phyloP scores from a whole-genome alignment of 768 basidiomycete species.

The Lyophyllum decastes region DNA sequence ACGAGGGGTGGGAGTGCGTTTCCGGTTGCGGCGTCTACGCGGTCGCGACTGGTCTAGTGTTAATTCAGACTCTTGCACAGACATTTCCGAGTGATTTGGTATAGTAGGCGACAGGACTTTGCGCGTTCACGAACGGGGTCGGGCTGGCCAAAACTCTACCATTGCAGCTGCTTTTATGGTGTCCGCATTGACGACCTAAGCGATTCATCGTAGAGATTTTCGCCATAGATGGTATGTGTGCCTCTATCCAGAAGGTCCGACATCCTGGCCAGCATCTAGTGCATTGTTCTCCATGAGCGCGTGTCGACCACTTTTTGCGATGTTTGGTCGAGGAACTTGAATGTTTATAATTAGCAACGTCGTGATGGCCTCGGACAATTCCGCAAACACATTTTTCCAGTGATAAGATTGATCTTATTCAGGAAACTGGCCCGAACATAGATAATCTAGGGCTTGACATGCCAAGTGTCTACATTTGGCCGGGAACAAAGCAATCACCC shows the following conservation, averaged over 20 bases:
- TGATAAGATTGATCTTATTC: neutral
- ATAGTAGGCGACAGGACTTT: neutral
- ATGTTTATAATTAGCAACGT: slow-evolving; percentile 3
- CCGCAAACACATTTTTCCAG: slow-evolving; percentile 14
- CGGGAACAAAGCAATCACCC: neutral
- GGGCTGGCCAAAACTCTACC: neutral
- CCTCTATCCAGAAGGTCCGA: neutral
- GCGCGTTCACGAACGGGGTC: neutral
- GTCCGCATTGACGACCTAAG: slow-evolving; percentile 2
- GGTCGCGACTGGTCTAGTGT: neutral
- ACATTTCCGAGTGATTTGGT: neutral
- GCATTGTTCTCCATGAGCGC: slow-evolving; percentile 14
- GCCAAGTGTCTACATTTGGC: too few species aligned
- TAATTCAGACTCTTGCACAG: neutral
- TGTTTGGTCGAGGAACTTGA: neutral
- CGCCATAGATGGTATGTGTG: neutral
- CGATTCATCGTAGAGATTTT: neutral
- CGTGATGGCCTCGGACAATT: slow-evolving; percentile 10
- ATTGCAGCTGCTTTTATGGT: slow-evolving; percentile 3
- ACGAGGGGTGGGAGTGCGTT: neutral
- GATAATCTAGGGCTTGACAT: too few species aligned
- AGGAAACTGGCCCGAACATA: neutral
- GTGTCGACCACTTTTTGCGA: neutral
- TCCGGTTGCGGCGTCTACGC: neutral
- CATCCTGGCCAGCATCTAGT: neutral